Evolutionary conservation across 176 grass and related monocot genomes (phyloP), one percentile per base, ranked within the genome.

Genomic region (Avena eriantha): DNA sequence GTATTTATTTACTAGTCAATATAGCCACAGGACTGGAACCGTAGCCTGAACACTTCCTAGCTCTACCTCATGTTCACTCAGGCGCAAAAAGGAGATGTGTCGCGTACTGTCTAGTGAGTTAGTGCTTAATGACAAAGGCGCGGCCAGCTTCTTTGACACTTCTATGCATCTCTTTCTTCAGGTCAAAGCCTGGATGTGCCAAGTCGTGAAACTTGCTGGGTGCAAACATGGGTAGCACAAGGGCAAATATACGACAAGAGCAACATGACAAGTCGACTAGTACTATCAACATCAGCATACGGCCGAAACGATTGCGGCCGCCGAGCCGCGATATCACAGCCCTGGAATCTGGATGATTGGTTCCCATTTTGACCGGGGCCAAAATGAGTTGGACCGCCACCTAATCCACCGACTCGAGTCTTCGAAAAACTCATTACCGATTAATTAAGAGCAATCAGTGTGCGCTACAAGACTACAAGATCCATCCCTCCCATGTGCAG

Each of bases 401-500:
- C 56, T 26, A 87, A 90, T 84, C 85, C 80, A 68, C 80, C 18
- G 75, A 23, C 54, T 83, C 17, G 26, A 16, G 18, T n/a, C 59
- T 64, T 89, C 76, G 59, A 48, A n/a, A 76, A 75, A 36, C 47
- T 75, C 71, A 11, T 23, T 46, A 78, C 7, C 49, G 51, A 22
- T 77, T 82, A 50, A 86, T 5, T 53, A 77, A 73, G 41, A 6
- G 43, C 21, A 23, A 49, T 74, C 5, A 47, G 50, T 19, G 58
- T 8, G 23, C 19, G 24, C 50, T 21, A 19, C 33, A 43, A 49
- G 79, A 86, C 50, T 21, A 19, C 33, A 43, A 49, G 79, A 86
- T 43, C 63, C 75, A 18, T 16, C 67, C 7, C 79, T 54, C 75
- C 80, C 84, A 90, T 87, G 89, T 90, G 89, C 55, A 34, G 65